Base-by-base conservation (phyloP, 2,329 filamentous ascomycete species). In the Zymoseptoria pseudotritici region DNA sequence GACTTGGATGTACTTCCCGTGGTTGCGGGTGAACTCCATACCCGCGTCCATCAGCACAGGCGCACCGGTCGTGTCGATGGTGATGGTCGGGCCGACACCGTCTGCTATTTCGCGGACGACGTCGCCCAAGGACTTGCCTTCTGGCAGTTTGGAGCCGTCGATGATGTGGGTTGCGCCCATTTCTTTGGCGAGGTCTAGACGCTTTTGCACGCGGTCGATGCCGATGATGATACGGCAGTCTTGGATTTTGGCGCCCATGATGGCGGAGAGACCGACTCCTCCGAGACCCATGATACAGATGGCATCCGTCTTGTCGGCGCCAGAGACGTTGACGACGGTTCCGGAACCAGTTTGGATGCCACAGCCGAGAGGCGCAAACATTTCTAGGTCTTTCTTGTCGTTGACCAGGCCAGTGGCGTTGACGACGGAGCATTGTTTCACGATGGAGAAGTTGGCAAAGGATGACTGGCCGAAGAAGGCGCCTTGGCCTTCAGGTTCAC, bases 41-140 rank as follows among this genome's bases (percentile, higher is more conserved):
- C 74, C 75, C 3, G 76, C 76, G 8, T 76, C 70, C 17, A 82
- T 69, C 58, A 82, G 61, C 49, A 74, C 60, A 46, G 75, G 70
- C 0, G 75, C 74, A 0, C 79, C 82, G 1, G 79, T 82, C 0
- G 80, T 82, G 57, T 83, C 81, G 55, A 83, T 73, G 4, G 74
- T 74, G 36, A 81, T 67, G 2, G 75, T 77, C 0, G 78, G 73
- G 0, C 80, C 80, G 0, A 74, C 61, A 0, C 71, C 73, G 3
- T 72, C 71, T 0, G 72, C 71, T 3, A 76, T 62, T 5, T 72
- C 71, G 19, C 69, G 65, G 19, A 80, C 69, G 2, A 72, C 73
- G 36, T 73, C 68, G 0, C 66, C 68, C 1, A 80, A 63, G 2
- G 65, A 66, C 53, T 72, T 70, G 54, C 70, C 70, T 26, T 70